Evolutionary conservation across 495 filamentous ascomycete species (phyloP).

Genomic region (Podospora pseudopauciseta): DNA sequence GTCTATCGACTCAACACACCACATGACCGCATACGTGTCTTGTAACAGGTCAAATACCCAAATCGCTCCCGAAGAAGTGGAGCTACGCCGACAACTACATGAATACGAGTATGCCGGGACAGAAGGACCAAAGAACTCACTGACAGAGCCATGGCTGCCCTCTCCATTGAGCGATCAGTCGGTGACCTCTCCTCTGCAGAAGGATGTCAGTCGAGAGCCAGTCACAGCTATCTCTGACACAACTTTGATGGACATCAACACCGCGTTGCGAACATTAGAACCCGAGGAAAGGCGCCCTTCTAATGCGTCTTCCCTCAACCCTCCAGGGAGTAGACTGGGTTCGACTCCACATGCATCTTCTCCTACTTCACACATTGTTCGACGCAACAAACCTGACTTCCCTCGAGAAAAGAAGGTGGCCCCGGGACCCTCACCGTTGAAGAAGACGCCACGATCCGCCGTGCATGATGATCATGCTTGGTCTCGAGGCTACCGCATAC

Average conservation of each 20-base stretch:
- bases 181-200: neutral
- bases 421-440: neutral
- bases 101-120: neutral
- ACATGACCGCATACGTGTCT: neutral
- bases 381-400: neutral
- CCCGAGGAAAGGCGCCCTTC: neutral
- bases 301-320: neutral
- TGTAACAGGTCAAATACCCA: neutral
- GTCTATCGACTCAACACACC: neutral
- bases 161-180: neutral
- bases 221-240: neutral
- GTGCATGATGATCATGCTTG: neutral
- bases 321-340: neutral
- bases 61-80: neutral
- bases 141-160: neutral
- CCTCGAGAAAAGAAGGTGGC: neutral
- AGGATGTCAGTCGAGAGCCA: neutral
- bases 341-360: neutral
- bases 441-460: neutral
- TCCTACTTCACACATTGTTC: neutral
- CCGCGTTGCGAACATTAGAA: neutral
- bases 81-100: neutral
- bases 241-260: neutral
- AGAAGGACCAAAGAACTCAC: neutral
- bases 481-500: neutral